Evolutionary conservation across 495 filamentous ascomycete species (phyloP), one percentile per base, ranked within the genome.

Genomic region (Penicillium macrosclerotiorum): DNA sequence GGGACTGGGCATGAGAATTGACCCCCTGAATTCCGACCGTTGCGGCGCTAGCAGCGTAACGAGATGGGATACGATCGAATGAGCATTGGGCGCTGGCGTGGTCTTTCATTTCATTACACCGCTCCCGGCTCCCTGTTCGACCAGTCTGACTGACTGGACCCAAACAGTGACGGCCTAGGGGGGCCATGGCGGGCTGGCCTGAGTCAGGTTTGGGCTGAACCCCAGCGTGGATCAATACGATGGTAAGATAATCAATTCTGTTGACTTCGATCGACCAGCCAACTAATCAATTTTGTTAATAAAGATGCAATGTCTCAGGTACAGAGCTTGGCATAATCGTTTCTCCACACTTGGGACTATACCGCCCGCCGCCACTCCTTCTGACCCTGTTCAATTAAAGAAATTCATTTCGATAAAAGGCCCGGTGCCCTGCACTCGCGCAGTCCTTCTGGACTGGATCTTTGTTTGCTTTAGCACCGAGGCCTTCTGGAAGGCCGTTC

Each of bases 401-500:
- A n/a, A n/a, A n/a, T 30, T 43, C 32, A 45, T 47, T 50, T 43
- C n/a, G n/a, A n/a, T n/a, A 36, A 54, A 49, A 38, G 25, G 30
- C 5, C 22, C 13, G 17, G 9, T 12, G 37, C 51, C 42, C 44
- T 52, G 16, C 37, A 37, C 39, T 47, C 41, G 25, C 39, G 22
- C 45, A 37, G 35, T 36, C 50, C 52, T 49, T 41, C 41, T 42
- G 17, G 42, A 48, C 17, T 36, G 42, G 42, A 48, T 62, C 48
- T 52, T 45, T 52, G 37, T 49, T 47, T 60, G 37, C 22, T 22
- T 41, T 26, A 19, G 54, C 29, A 49, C 51, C 36, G 29, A 54
- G 56, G 71, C 56, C 67, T 70, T 76, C 69, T 67, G 71, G 73
- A 75, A 76, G 68, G 68, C 67, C 56, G 64, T 75, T 68, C 72